Evolutionary conservation across 345 rosid species (phyloP), one percentile per base, ranked within the genome.

Genomic region (Anacardium occidentale): DNA sequence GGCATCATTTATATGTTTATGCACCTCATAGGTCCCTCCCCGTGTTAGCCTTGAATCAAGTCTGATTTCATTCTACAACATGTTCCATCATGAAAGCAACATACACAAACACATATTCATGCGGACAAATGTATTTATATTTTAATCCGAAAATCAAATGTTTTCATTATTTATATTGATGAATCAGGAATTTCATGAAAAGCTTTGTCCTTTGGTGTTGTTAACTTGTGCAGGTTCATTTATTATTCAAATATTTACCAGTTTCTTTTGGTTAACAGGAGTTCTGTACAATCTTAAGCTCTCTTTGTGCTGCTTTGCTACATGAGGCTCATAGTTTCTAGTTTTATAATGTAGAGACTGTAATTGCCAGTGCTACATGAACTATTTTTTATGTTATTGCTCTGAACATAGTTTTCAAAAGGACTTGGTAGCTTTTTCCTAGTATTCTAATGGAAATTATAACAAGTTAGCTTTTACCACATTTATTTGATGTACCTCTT

Each of bases 191-290:
- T 40, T 37, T 37, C 42, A 6, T 37, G 8, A 37, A 37, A 6
- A 37, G 42, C 54, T 12, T 64, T 50, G 18, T 68, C 45, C 59
- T 40, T 71, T n/a, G 25, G n/a, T 62, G 21, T 32, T 29, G 52
- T 32, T 67, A 14, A 37, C 7, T 0, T 18, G 25, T 48, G 18
- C 24, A 13, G 10, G 52, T 71, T 71, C 55, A 42, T 66, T 60
- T 53, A 15, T 62, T 21, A 9, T 40, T 18, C n/a, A 14, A 29
- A 58, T 29, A 4, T 14, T 32, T 29, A 12, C 4, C 47, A 59
- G 56, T 59, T 60, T 60, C 34, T 42, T 60, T 12, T 68, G 51
- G 22, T 68, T 10, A 5, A 34, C 45, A 20, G 17, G 26, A 47
- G 25, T 58, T 45, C 2, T 29, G n/a, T 70, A 59, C 42, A 32